These are phyloP conservation scores for Fusarium paranaense DNA, from an alignment of 2,329 filamentous ascomycete genomes.

Conservation along the genomic window DNA sequence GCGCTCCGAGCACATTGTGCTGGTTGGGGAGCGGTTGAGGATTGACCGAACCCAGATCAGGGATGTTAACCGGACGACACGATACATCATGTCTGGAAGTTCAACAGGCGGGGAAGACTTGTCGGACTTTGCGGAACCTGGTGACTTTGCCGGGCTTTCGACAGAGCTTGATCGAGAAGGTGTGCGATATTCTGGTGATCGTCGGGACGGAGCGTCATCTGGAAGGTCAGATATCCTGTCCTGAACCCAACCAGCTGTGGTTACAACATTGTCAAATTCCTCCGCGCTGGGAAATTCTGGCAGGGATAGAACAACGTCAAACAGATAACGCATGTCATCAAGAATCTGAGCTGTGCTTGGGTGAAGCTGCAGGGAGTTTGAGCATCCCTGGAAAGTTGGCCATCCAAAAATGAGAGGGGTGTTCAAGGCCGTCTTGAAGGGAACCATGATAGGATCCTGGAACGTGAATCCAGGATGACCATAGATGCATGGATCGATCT, in stretches of 20 bases:
- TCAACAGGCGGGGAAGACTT: slow-evolving; percentile 34
- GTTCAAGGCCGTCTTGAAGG: slow-evolving; percentile 59
- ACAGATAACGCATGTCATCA: slow-evolving; percentile 62
- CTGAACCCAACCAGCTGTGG: slow-evolving; percentile 55
- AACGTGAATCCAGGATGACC: slow-evolving; percentile 57
- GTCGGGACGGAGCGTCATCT: slow-evolving; percentile 38
- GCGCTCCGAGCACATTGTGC: slow-evolving; percentile 50
- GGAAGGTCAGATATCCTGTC: slow-evolving; percentile 52
- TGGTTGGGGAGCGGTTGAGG: slow-evolving; percentile 55
- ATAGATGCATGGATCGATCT: slow-evolving; percentile 57
- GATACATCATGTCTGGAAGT: slow-evolving; percentile 58
- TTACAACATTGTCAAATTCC: slow-evolving; percentile 54
- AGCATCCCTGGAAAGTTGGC: slow-evolving; percentile 56
- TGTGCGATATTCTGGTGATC: slow-evolving; percentile 17
- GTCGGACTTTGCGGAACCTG: slow-evolving; percentile 24
- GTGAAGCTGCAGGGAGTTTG: slow-evolving; percentile 57
- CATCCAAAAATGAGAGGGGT: slow-evolving; percentile 59
- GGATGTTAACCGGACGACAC: slow-evolving; percentile 58
- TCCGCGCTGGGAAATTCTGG: slow-evolving; percentile 49
- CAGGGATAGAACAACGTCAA: slow-evolving; percentile 57
- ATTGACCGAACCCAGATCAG: slow-evolving; percentile 62
- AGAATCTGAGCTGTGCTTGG: slow-evolving; percentile 60
- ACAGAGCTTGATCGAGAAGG: slow-evolving; percentile 27
- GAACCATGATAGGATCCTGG: slow-evolving; percentile 50
- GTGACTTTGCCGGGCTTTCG: slow-evolving; percentile 23